phyloP scores from a whole-genome alignment of 2,329 filamentous ascomycete species.

The Fusarium kyushuense region DNA sequence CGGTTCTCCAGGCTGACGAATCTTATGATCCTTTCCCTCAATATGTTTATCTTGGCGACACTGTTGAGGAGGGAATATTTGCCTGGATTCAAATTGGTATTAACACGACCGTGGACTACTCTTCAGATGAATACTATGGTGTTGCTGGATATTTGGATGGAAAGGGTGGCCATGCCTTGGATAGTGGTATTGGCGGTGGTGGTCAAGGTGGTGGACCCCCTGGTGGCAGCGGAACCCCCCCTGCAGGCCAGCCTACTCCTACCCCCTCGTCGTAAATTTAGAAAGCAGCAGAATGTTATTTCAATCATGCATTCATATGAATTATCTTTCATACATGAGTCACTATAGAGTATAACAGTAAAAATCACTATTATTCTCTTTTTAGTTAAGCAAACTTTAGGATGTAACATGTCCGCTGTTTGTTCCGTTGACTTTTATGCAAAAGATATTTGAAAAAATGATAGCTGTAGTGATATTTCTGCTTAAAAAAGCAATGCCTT shows the following conservation, averaged over 20 bases:
- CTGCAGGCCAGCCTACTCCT: slow-evolving; percentile 8
- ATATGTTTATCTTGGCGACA: slow-evolving; percentile 12
- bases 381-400: no score
- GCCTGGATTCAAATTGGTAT: slow-evolving; percentile 21
- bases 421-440: no score
- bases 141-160: slow-evolving; percentile 14
- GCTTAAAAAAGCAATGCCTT: no score
- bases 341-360: no score
- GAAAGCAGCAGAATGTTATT: background rate
- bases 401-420: no score
- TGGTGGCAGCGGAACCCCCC: slow-evolving; percentile 5
- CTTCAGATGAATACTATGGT: slow-evolving; percentile 3
- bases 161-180: slow-evolving; percentile 9
- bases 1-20: slow-evolving; percentile 9
- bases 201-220: background rate
- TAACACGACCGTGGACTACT: background rate
- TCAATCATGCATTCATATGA: background rate
- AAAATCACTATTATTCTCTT: no score
- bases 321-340: background rate
- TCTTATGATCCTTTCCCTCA: slow-evolving; percentile 23
- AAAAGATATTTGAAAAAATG: no score
- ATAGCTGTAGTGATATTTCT: no score
- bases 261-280: background rate
- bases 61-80: slow-evolving; percentile 16
- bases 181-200: slow-evolving; percentile 13